These are phyloP conservation scores for Anthracocystis walkeri DNA, from an alignment of 1,284 basidiomycete genomes.

Conservation along the genomic window DNA sequence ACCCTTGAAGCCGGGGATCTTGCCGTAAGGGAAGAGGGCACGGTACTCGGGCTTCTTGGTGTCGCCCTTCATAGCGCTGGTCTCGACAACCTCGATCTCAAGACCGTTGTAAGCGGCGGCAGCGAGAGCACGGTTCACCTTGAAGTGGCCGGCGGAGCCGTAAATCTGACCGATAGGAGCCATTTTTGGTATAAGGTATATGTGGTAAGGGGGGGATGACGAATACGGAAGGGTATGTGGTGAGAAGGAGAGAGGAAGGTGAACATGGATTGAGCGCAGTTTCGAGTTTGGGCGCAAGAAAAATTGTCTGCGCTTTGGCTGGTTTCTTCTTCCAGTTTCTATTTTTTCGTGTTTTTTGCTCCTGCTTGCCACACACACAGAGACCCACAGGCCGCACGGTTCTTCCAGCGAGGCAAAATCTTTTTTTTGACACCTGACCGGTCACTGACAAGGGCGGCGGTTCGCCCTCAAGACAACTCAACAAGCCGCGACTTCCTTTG, in stretches of 20 bases:
- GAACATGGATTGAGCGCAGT: too few species aligned
- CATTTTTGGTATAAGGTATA: conserved; percentile 50
- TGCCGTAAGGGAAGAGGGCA: conserved; percentile 64
- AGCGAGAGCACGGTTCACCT: conserved; percentile 55
- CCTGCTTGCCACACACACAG: conserved; percentile 1
- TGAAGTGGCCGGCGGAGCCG: conserved; percentile 53
- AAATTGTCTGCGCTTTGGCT: neutral
- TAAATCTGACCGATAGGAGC: conserved; percentile 66
- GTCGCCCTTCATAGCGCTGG: conserved; percentile 46
- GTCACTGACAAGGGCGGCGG: neutral
- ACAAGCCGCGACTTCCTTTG: too few species aligned
- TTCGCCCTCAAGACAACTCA: too few species aligned
- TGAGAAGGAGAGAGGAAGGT: neutral
- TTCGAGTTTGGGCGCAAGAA: neutral
- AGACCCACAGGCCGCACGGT: neutral
- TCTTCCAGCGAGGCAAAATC: conserved; percentile 2
- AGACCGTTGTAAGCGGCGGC: conserved; percentile 67
- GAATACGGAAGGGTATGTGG: conserved; percentile 34
- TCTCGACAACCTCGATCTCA: conserved; percentile 62
- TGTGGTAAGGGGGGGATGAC: conserved; percentile 19
- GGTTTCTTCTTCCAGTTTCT: conserved; percentile 26
- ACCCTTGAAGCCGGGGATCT: conserved; percentile 82
- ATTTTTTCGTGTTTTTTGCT: neutral
- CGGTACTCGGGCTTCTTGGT: conserved; percentile 64
- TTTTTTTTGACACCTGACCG: neutral